These are phyloP conservation scores for Kwoniella botswanensis DNA, from an alignment of 768 basidiomycete genomes.

Conservation along the genomic window DNA sequence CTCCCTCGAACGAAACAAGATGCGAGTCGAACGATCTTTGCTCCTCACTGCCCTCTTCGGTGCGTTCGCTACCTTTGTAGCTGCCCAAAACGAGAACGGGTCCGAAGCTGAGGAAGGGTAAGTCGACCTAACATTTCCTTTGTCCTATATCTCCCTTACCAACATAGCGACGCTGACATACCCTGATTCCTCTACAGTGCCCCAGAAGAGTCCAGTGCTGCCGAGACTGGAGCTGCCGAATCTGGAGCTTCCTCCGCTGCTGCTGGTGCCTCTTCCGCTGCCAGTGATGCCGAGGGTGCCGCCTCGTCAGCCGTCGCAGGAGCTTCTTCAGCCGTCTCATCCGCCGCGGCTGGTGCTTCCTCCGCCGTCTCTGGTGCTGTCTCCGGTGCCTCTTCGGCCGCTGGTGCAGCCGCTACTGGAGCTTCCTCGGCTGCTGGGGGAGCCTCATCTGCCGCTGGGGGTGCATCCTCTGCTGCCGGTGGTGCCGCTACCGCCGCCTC, in stretches of 20 bases:
- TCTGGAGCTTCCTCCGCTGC: constrained; percentile 8
- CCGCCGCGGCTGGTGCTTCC: background rate
- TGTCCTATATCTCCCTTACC: background rate
- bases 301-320: constrained; percentile 6
- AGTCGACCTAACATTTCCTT: constrained; percentile 7
- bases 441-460: constrained; percentile 12
- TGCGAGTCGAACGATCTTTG: constrained; percentile 24
- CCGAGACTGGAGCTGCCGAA: constrained; percentile 5
- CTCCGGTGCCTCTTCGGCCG: background rate
- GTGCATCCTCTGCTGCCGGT: constrained; percentile 10
- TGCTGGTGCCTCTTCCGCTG: constrained; percentile 2
- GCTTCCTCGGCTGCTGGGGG: constrained; percentile 9
- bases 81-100: constrained; percentile 25
- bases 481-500: constrained; percentile 1
- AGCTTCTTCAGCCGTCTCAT: background rate
- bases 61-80: constrained; percentile 19
- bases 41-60: constrained; percentile 24
- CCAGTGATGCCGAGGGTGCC: constrained; percentile 1
- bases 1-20: constrained; percentile 5
- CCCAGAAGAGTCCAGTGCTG: constrained; percentile 3
- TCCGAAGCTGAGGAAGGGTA: constrained; percentile 11
- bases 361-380: background rate
- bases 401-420: background rate
- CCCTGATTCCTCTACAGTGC: background rate
- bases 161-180: background rate